phyloP scores from a whole-genome alignment of 805 yeast genomes.

The Jamesozyma piceae region DNA sequence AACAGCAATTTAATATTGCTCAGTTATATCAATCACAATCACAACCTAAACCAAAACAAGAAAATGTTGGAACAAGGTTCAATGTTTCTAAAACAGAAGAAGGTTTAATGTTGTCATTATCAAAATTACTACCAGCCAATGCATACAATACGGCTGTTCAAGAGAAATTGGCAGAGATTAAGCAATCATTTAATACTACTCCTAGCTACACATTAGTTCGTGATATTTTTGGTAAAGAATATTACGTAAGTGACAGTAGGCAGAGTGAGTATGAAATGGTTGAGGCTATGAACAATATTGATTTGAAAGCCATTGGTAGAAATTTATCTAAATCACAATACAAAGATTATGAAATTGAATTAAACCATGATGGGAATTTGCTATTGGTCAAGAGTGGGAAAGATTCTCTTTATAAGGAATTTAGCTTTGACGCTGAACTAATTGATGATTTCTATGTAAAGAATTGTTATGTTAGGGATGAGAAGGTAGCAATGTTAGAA shows the following conservation, averaged over 20 bases:
- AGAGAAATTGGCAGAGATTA: slow-evolving; percentile 8
- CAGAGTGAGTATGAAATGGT: slow-evolving; percentile 7
- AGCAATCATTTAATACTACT: slow-evolving; percentile 4
- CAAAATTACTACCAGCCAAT: slow-evolving; percentile 14
- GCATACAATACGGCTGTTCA: slow-evolving; percentile 15
- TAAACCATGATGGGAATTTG: slow-evolving; percentile 20
- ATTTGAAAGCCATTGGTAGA: slow-evolving; percentile 13
- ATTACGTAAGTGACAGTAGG: slow-evolving; percentile 23
- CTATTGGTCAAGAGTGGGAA: slow-evolving; percentile 15
- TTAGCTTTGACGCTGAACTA: slow-evolving; percentile 14
- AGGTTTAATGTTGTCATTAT: slow-evolving; percentile 11
- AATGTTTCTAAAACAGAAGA: slow-evolving; percentile 1
- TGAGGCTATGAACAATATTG: slow-evolving; percentile 12
- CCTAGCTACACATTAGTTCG: slow-evolving; percentile 19
- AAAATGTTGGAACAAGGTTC: not conserved
- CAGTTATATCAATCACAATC: not conserved
- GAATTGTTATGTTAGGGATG: slow-evolving; percentile 18
- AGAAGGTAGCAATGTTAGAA: slow-evolving; percentile 13
- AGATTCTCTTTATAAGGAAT: slow-evolving; percentile 16
- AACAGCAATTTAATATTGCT: not conserved
- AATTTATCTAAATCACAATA: slow-evolving; percentile 20
- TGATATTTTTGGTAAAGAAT: slow-evolving; percentile 26
- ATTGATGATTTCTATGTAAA: slow-evolving; percentile 19
- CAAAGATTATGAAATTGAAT: slow-evolving; percentile 23
- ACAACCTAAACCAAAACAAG: not conserved